Conservation (phyloP, 257 asterid genomes). For the Solanum appendiculatum region DNA sequence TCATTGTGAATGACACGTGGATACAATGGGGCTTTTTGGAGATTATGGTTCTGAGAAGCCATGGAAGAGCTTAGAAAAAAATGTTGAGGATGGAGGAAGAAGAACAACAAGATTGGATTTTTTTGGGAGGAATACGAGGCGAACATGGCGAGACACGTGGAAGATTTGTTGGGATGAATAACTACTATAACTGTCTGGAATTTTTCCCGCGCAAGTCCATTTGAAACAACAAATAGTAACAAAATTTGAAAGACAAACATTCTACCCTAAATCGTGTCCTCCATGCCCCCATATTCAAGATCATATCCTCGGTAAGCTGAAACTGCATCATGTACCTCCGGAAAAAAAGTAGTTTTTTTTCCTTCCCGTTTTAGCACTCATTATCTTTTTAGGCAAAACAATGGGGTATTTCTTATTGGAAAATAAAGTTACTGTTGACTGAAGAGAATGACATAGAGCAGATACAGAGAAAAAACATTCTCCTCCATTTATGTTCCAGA, state of each 20-base stretch:
- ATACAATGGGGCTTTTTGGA: slow-evolving; percentile 41
- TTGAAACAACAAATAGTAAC: neutral
- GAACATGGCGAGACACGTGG: neutral
- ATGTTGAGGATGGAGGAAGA: neutral
- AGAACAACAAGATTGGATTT: neutral
- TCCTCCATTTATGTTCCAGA: neutral
- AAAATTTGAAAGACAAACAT: neutral
- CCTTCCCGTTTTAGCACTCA: neutral
- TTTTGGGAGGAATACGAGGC: neutral
- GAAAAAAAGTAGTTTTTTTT: neutral
- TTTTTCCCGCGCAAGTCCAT: neutral
- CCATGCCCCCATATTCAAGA: too few species aligned
- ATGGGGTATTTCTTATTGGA: neutral
- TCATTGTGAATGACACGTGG: slow-evolving; percentile 28
- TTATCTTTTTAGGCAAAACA: neutral
- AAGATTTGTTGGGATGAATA: neutral
- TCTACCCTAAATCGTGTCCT: neutral
- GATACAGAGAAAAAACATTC: neutral
- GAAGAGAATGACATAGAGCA: neutral
- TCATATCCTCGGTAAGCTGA: too few species aligned
- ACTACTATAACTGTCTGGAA: neutral
- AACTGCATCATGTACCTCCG: neutral
- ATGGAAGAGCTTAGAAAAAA: slow-evolving; percentile 13
- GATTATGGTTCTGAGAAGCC: slow-evolving; percentile 42
- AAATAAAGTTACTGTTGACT: neutral